Conservation (phyloP, 164 flowering plant genomes). For the Umbilicus rupestris region DNA sequence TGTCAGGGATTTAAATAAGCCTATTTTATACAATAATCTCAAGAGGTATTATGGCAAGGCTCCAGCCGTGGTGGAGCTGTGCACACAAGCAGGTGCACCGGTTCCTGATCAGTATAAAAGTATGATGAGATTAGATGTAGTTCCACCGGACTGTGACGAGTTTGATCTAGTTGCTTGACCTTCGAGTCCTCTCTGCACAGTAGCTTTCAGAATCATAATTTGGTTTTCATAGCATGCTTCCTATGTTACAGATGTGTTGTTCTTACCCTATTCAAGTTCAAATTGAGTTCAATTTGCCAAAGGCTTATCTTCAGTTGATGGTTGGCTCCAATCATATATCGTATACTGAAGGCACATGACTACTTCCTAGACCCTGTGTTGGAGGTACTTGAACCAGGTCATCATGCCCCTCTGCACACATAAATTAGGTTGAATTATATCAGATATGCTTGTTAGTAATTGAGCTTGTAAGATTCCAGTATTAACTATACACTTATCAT, state of each 20-base stretch:
- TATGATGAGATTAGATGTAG: slow-evolving; percentile 82
- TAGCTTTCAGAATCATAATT: not conserved
- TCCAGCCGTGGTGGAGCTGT: slow-evolving; percentile 69
- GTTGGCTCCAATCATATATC: not conserved
- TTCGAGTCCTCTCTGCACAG: not conserved
- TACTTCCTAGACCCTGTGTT: too few relatives aligned
- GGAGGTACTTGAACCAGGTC: too few relatives aligned
- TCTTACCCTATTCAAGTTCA: slow-evolving; percentile 1
- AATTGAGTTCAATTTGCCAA: not conserved
- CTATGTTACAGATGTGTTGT: not conserved
- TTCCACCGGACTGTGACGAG: slow-evolving; percentile 58
- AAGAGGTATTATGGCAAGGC: slow-evolving; percentile 82
- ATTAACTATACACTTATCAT: too few relatives aligned
- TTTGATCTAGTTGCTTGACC: slow-evolving; percentile 65
- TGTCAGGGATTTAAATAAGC: slow-evolving; percentile 29
- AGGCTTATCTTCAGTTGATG: not conserved
- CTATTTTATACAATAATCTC: slow-evolving; percentile 44
- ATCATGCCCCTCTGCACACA: too few relatives aligned
- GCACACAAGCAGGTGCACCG: slow-evolving; percentile 72
- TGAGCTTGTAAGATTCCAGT: too few relatives aligned
- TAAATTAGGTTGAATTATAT: too few relatives aligned
- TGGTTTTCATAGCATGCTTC: not conserved
- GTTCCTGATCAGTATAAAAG: slow-evolving; percentile 51
- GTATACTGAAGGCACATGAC: not conserved
- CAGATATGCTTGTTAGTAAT: too few relatives aligned